Percentiles rank a stretch among this genome's conserved stretches.
Evolutionary conservation across 1,284 basidiomycete species (phyloP).

Genomic region (Rhodotorula sp.): DNA sequence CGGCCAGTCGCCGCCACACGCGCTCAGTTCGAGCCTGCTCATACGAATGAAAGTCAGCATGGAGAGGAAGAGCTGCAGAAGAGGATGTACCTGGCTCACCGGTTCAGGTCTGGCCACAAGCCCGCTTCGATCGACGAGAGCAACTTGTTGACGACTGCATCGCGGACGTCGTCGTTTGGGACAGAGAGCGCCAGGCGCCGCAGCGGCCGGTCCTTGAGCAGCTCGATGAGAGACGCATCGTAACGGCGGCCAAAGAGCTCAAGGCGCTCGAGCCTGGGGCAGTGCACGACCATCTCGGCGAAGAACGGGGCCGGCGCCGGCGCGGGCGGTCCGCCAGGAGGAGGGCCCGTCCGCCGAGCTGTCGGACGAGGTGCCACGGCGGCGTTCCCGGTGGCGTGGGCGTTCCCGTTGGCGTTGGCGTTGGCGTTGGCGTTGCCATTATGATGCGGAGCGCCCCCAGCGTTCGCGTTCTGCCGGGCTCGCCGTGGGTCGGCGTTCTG

Average conservation of each 20-base stretch:
- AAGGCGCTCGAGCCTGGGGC: conserved; percentile 16
- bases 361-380: too few species aligned
- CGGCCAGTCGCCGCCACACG: conserved; percentile 21
- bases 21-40: conserved; percentile 23
- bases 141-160: not conserved
- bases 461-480: too few species aligned
- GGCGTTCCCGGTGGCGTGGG: too few species aligned
- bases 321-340: not conserved
- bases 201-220: not conserved
- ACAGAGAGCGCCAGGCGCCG: conserved; percentile 16
- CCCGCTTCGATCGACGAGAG: not conserved
- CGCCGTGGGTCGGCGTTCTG: too few species aligned
- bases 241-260: conserved; percentile 24
- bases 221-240: not conserved
- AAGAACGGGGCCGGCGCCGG: conserved; percentile 17
- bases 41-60: not conserved
- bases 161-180: conserved; percentile 5
- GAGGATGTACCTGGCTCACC: not conserved
- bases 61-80: not conserved
- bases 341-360: not conserved
- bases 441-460: too few species aligned
- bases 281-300: conserved; percentile 3
- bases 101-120: not conserved
- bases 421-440: too few species aligned
- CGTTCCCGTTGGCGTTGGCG: too few species aligned